phyloP scores from a whole-genome alignment of 179 eudicot genomes.

The Amaranthus tricolor region DNA sequence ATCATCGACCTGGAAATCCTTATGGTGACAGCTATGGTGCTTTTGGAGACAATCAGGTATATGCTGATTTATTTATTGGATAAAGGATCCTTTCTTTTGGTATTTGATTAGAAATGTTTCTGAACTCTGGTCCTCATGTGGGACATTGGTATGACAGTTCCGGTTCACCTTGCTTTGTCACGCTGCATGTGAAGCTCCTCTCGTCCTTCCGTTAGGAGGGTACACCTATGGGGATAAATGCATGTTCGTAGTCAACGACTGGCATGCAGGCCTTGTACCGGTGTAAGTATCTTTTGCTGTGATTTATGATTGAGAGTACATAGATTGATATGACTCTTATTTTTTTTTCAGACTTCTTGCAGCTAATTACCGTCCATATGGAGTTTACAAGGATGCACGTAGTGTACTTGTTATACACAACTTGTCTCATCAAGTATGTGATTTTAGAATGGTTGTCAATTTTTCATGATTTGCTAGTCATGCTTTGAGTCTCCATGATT shows the following conservation, averaged over 20 bases:
- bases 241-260: constrained; percentile 89
- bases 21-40: constrained; percentile 92
- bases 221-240: constrained; percentile 90
- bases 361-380: constrained; percentile 91
- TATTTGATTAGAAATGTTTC: neutral
- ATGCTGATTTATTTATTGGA: neutral
- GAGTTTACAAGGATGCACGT: constrained; percentile 95
- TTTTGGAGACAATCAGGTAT: constrained; percentile 96
- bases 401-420: constrained; percentile 82
- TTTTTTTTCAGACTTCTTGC: constrained; percentile 69
- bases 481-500: neutral
- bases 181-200: constrained; percentile 99
- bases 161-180: constrained; percentile 94
- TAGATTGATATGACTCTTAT: neutral
- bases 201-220: constrained; percentile 97
- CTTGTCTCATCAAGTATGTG: constrained; percentile 84
- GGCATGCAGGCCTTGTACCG: constrained; percentile 98
- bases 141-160: constrained; percentile 50
- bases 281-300: constrained; percentile 53
- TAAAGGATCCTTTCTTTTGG: neutral
- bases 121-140: neutral
- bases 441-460: neutral
- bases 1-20: constrained; percentile 97
- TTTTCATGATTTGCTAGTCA: neutral
- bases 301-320: too few relatives aligned